These are phyloP conservation scores for Dalechampia spathulata DNA, from an alignment of 441 rosid genomes.

Conservation along the genomic window DNA sequence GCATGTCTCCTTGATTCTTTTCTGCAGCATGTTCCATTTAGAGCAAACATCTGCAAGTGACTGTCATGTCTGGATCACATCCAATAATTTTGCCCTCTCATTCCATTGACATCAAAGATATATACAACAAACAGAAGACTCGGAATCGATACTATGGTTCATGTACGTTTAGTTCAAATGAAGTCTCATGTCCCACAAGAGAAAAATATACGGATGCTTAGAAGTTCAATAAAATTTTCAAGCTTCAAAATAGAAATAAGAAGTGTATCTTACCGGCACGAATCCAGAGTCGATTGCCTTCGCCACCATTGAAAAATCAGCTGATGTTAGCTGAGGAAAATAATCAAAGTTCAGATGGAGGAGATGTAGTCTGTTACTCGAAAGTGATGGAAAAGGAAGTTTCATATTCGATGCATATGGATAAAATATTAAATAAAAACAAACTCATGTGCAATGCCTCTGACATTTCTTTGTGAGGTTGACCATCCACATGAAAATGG, in stretches of 20 bases:
- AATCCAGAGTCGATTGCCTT: slow-evolving; percentile 75
- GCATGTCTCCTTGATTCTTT: neutral
- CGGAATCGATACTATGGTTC: neutral
- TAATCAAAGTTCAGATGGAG: slow-evolving; percentile 14
- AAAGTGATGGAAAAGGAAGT: neutral
- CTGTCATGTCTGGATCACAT: too few species aligned
- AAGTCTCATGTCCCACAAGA: neutral
- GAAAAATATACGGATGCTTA: neutral
- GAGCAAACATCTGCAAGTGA: too few species aligned
- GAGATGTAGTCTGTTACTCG: neutral
- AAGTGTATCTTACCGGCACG: slow-evolving; percentile 63
- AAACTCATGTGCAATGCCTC: slow-evolving; percentile 21
- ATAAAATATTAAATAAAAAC: slow-evolving; percentile 3
- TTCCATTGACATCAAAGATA: neutral
- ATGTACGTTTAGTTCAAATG: neutral
- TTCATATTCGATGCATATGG: neutral
- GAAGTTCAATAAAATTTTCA: slow-evolving; percentile 2
- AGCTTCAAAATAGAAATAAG: neutral
- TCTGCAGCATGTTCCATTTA: neutral
- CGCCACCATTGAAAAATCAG: slow-evolving; percentile 54
- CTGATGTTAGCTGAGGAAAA: slow-evolving; percentile 48
- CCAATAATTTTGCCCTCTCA: neutral
- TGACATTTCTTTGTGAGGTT: slow-evolving; percentile 65
- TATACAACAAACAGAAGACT: neutral
- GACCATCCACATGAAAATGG: slow-evolving; percentile 94